A percentile compares a stretch with the other conserved stretches of the same genome.
Evolutionary conservation across 2,329 filamentous ascomycete species (phyloP).

Genomic region (Hymenoscyphus albidus): DNA sequence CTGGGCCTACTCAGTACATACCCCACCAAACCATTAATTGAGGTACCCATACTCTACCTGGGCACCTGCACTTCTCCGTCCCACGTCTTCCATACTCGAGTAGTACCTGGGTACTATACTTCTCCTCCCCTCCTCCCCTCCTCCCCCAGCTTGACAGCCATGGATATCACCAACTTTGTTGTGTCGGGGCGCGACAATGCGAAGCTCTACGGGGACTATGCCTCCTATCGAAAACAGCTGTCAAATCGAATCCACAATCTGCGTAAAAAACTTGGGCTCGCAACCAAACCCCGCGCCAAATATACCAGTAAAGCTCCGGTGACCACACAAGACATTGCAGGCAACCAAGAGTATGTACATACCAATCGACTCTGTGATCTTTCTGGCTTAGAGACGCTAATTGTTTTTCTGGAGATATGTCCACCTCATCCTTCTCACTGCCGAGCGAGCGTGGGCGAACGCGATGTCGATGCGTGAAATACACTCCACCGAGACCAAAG

Average conservation of each 20-base stretch:
- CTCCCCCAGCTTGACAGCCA: conserved; percentile 37
- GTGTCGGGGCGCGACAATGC: conserved; percentile 76
- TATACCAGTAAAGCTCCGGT: conserved; percentile 68
- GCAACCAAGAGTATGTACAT: conserved; percentile 68
- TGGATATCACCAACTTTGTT: conserved; percentile 89
- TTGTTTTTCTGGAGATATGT: conserved; percentile 54
- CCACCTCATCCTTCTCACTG: conserved; percentile 74
- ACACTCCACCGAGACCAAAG: conserved; percentile 74
- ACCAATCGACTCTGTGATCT: conserved; percentile 11
- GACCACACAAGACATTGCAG: conserved; percentile 69
- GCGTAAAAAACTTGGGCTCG: conserved; percentile 79
- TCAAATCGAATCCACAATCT: conserved; percentile 77
- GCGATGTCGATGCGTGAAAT: conserved; percentile 90
- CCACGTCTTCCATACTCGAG: no score
- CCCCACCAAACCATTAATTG: conserved; percentile 1
- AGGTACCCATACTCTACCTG: background rate
- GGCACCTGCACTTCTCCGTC: no score
- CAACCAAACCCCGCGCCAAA: conserved; percentile 82
- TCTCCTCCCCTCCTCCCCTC: background rate
- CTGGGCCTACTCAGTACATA: no score
- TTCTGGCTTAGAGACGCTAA: conserved; percentile 16
- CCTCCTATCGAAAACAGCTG: conserved; percentile 75
- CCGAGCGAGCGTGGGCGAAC: conserved; percentile 91
- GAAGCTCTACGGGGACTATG: conserved; percentile 84
- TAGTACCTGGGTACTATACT: background rate